Conservation (phyloP, 2,329 filamentous ascomycete species). For the Nemania bipapillata region DNA sequence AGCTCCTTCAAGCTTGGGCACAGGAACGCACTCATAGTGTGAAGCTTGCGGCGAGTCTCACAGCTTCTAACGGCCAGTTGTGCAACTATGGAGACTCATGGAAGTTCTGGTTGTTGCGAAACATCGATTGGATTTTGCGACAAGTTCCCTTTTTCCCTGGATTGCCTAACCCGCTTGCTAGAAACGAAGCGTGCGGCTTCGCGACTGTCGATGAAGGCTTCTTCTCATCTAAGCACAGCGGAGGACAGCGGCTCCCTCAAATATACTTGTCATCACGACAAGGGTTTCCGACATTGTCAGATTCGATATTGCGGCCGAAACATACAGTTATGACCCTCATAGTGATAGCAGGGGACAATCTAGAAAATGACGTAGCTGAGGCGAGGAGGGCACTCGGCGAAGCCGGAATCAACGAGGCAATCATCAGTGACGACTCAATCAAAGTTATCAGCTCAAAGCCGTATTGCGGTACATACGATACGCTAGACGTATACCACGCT, state of each 20-base stretch:
- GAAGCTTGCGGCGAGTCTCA: slow-evolving; percentile 39
- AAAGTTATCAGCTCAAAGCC: slow-evolving; percentile 27
- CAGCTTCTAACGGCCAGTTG: slow-evolving; percentile 40
- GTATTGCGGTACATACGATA: not conserved
- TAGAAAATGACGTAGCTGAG: slow-evolving; percentile 19
- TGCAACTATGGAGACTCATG: slow-evolving; percentile 43
- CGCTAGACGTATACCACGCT: slow-evolving; percentile 36
- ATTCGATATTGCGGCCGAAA: slow-evolving; percentile 35
- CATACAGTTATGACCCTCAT: slow-evolving; percentile 40
- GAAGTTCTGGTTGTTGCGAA: slow-evolving; percentile 39
- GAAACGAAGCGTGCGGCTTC: slow-evolving; percentile 38
- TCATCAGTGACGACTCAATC: slow-evolving; percentile 38
- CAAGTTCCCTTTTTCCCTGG: slow-evolving; percentile 32
- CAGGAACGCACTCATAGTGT: slow-evolving; percentile 41
- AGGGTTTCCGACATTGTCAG: slow-evolving; percentile 35
- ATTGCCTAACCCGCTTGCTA: slow-evolving; percentile 26
- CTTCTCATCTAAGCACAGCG: slow-evolving; percentile 35
- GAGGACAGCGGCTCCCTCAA: slow-evolving; percentile 43
- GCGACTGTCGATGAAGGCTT: slow-evolving; percentile 38
- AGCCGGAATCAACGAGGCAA: slow-evolving; percentile 12
- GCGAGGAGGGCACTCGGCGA: slow-evolving; percentile 31
- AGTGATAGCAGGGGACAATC: slow-evolving; percentile 24
- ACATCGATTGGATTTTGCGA: slow-evolving; percentile 31
- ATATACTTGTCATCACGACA: slow-evolving; percentile 38
- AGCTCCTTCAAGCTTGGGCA: slow-evolving; percentile 39